Percentiles rank a stretch among this genome's conserved stretches.
These are phyloP conservation scores for Patellifolia procumbens DNA, from an alignment of 179 eudicot species.

Conservation along the genomic window DNA sequence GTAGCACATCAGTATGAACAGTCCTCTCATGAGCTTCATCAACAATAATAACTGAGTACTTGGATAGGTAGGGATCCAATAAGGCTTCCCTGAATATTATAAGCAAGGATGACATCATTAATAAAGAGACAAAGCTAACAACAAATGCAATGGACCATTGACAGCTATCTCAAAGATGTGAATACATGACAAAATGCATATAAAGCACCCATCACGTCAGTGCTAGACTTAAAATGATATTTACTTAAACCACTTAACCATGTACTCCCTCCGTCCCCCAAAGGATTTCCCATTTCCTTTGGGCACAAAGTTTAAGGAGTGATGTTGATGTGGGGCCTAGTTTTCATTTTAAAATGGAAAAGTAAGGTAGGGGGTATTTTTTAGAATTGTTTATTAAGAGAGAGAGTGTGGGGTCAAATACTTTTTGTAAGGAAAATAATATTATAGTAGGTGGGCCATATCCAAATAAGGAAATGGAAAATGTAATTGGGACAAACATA, in stretches of 20 bases:
- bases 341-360: too few relatives aligned
- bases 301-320: too few relatives aligned
- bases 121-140: background rate
- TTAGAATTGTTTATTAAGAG: too few relatives aligned
- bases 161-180: slow-evolving; percentile 14
- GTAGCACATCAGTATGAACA: slow-evolving; percentile 93
- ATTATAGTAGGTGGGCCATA: too few relatives aligned
- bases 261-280: too few relatives aligned
- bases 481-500: too few relatives aligned
- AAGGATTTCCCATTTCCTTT: too few relatives aligned
- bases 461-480: too few relatives aligned
- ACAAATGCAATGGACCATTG: background rate
- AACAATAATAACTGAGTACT: slow-evolving; percentile 82
- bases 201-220: background rate
- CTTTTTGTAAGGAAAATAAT: too few relatives aligned
- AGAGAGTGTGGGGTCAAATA: too few relatives aligned
- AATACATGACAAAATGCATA: background rate
- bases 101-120: slow-evolving; percentile 30
- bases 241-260: background rate
- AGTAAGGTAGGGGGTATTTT: too few relatives aligned
- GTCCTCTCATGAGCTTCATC: slow-evolving; percentile 99
- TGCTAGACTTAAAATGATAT: background rate
- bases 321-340: too few relatives aligned
- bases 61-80: slow-evolving; percentile 83
- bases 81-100: slow-evolving; percentile 79